A percentile compares a stretch with the other conserved stretches of the same genome.
These are phyloP conservation scores for Globisporangium alternatum DNA, from an alignment of 352 stramenopile species.

Conservation along the genomic window DNA sequence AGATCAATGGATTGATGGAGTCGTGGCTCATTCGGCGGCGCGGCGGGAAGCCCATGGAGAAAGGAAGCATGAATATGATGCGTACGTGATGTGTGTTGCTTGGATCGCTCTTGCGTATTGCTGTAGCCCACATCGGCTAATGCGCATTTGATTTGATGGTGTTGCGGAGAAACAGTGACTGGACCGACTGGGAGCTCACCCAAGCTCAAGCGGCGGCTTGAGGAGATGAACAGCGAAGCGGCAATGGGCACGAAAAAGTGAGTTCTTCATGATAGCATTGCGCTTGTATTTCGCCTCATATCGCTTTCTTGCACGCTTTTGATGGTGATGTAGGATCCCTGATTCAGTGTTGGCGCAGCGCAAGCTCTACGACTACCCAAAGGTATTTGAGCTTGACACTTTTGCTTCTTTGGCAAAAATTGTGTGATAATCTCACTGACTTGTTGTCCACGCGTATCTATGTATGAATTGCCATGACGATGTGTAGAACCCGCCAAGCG, in stretches of 20 bases:
- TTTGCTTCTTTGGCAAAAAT: not conserved
- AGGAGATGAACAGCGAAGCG: conserved; percentile 48
- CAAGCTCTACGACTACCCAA: conserved; percentile 73
- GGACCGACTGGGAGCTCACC: conserved; percentile 50
- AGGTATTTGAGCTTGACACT: conserved; percentile 25
- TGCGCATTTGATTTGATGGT: not conserved
- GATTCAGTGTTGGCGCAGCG: conserved; percentile 42
- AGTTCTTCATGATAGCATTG: not conserved
- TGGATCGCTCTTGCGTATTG: not conserved
- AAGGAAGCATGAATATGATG: conserved; percentile 52
- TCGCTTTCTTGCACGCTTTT: conserved; percentile 7
- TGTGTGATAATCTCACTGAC: not conserved
- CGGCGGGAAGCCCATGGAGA: conserved; percentile 79
- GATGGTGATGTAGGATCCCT: conserved; percentile 9
- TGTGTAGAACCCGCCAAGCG: conserved; percentile 40
- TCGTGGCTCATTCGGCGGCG: conserved; percentile 80
- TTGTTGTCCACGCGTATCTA: not conserved
- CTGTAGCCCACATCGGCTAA: not conserved
- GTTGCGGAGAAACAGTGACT: conserved; percentile 29
- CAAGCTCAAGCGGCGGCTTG: conserved; percentile 67
- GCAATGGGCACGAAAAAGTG: conserved; percentile 40
- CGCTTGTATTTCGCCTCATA: not conserved
- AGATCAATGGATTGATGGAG: conserved; percentile 87
- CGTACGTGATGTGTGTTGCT: conserved; percentile 1
- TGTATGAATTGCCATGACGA: not conserved